phyloP scores from a whole-genome alignment of 106 monocot genomes.

The Ottelia alismoides region DNA sequence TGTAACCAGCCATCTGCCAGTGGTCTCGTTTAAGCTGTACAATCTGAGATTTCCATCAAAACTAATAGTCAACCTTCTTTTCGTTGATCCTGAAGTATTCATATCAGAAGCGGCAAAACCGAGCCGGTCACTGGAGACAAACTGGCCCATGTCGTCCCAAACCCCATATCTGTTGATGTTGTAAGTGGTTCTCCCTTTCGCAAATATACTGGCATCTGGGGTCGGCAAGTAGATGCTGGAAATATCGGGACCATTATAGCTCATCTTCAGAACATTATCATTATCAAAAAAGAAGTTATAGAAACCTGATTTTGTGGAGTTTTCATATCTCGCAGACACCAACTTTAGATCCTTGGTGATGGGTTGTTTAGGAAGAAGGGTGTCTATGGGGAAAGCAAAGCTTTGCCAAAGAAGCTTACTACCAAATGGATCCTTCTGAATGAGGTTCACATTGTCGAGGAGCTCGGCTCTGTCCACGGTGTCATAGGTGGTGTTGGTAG shows the following conservation, averaged over 20 bases:
- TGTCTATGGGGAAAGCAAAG: conserved; percentile 1
- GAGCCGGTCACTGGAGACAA: conserved; percentile 14
- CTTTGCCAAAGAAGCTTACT: neutral
- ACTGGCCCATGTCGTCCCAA: conserved; percentile 17
- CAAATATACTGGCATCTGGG: neutral
- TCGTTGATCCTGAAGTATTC: neutral
- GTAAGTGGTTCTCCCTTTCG: conserved; percentile 21
- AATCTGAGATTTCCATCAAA: conserved; percentile 55
- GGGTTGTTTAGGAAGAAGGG: neutral
- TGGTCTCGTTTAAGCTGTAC: conserved; percentile 27
- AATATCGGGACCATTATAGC: neutral
- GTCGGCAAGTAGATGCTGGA: neutral
- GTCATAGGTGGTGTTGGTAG: neutral
- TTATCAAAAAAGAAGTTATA: neutral
- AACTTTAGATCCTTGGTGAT: neutral
- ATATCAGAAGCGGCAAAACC: neutral
- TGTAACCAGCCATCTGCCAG: conserved; percentile 22
- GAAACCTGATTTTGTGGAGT: neutral
- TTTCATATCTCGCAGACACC: neutral
- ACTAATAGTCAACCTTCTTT: conserved; percentile 10
- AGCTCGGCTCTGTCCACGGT: neutral
- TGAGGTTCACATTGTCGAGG: neutral
- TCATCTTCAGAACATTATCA: neutral
- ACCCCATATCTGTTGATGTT: conserved; percentile 12
- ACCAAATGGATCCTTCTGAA: conserved; percentile 1